Evolutionary conservation across 2,329 filamentous ascomycete genomes (phyloP).

Genomic region (Phialophora tarda): DNA sequence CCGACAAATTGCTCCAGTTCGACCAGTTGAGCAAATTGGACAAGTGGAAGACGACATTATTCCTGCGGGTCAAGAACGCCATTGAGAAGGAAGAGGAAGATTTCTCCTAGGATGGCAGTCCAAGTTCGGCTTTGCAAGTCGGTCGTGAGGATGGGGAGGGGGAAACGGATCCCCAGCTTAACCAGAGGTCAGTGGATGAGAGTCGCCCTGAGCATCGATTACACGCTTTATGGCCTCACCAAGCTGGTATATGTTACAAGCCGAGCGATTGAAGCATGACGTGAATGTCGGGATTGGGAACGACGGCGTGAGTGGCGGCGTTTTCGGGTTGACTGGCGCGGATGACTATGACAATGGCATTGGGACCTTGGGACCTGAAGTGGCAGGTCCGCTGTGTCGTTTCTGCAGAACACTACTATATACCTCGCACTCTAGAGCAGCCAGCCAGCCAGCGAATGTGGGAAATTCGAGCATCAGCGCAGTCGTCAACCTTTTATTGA

Average conservation of each 20-base stretch:
- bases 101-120: conserved; percentile 59
- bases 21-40: conserved; percentile 93
- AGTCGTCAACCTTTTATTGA: background rate
- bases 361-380: too few relatives aligned
- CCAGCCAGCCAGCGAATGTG: background rate
- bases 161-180: background rate
- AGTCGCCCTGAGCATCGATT: background rate
- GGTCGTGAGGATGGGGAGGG: background rate
- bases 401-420: background rate
- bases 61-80: conserved; percentile 80
- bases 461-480: background rate
- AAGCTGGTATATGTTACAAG: background rate
- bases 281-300: too few relatives aligned
- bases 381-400: background rate
- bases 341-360: too few relatives aligned
- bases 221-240: background rate
- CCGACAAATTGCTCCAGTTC: conserved; percentile 84
- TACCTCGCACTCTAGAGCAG: background rate
- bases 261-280: too few relatives aligned
- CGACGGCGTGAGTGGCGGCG: too few relatives aligned
- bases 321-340: too few relatives aligned
- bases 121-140: too few relatives aligned
- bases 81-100: conserved; percentile 76
- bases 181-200: background rate
- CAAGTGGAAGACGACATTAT: conserved; percentile 92